These are phyloP conservation scores for Aspergillus piperis DNA, from an alignment of 2,329 filamentous ascomycete genomes.

Conservation along the genomic window DNA sequence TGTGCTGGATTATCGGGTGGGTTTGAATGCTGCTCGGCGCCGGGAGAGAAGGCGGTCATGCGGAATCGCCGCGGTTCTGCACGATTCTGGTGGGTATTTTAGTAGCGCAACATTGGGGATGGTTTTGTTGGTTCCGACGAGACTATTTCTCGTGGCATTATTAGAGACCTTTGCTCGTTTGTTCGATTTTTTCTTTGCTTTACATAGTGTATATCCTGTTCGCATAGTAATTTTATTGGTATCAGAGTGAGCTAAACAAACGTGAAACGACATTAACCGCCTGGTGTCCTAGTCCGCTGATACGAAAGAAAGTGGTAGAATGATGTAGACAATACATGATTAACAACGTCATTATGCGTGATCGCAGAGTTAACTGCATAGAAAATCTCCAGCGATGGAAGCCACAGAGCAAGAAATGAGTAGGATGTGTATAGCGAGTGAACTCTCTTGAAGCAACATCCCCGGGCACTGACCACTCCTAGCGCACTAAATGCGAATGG, in stretches of 20 bases:
- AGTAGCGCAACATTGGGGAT: conserved; percentile 15
- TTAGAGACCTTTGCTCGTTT: not conserved
- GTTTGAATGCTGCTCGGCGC: conserved; percentile 10
- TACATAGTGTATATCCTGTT: not conserved
- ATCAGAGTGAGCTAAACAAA: not conserved
- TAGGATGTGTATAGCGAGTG: not conserved
- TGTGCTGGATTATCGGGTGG: conserved; percentile 4
- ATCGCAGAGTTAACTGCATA: not conserved
- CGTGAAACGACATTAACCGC: not conserved
- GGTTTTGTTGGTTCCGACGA: not conserved
- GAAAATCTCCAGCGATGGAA: not conserved
- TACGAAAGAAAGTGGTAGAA: not conserved
- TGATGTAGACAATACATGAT: conserved; percentile 5
- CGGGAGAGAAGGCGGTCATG: conserved; percentile 14
- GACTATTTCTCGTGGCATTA: not conserved
- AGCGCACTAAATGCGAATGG: not conserved
- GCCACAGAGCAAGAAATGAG: not conserved
- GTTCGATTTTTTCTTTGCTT: not conserved
- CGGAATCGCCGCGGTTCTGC: conserved; percentile 9
- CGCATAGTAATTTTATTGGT: not conserved
- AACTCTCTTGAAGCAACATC: not conserved
- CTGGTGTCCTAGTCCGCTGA: not conserved
- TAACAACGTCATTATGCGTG: conserved; percentile 6
- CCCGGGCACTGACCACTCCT: not conserved
- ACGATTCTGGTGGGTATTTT: conserved; percentile 8